Percentiles rank a stretch among this genome's conserved stretches.
These are phyloP conservation scores for Corynascus novoguineensis DNA, from an alignment of 495 filamentous ascomycete genomes.

Conservation along the genomic window DNA sequence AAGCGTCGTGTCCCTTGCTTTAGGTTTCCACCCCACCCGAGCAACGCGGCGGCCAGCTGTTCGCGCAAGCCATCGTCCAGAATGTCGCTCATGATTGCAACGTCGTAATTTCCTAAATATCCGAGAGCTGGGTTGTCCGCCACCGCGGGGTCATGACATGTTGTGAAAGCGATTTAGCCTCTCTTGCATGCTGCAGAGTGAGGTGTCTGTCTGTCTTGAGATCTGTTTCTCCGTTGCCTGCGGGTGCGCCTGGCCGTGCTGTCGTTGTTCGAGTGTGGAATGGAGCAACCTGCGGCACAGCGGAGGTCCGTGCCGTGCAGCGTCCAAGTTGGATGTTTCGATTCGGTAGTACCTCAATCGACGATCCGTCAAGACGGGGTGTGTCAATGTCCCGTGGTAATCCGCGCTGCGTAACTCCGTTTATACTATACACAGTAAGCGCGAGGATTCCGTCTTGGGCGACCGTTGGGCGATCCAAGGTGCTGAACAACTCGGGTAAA, in stretches of 20 bases:
- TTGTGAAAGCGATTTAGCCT: background rate
- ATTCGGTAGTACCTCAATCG: background rate
- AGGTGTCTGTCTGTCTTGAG: background rate
- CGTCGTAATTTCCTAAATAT: slow-evolving; percentile 20
- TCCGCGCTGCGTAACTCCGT: no score
- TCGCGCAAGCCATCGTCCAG: slow-evolving; percentile 11
- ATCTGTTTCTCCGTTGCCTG: background rate
- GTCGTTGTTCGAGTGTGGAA: background rate
- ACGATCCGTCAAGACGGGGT: no score
- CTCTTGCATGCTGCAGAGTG: background rate
- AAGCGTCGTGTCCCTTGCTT: background rate
- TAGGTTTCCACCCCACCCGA: slow-evolving; percentile 2
- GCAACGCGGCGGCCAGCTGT: slow-evolving; percentile 7
- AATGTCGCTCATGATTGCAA: slow-evolving; percentile 14
- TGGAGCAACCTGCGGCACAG: background rate
- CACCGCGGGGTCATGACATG: slow-evolving; percentile 8
- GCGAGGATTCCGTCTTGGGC: background rate
- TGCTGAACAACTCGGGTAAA: background rate
- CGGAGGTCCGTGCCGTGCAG: slow-evolving; percentile 4
- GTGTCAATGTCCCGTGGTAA: no score
- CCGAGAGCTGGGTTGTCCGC: background rate
- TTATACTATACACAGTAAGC: no score
- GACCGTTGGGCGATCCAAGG: background rate
- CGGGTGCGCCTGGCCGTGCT: background rate
- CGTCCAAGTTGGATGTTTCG: background rate